Conservation (phyloP, 768 basidiomycete species). For the Rhodotorula kratochvilovae region DNA sequence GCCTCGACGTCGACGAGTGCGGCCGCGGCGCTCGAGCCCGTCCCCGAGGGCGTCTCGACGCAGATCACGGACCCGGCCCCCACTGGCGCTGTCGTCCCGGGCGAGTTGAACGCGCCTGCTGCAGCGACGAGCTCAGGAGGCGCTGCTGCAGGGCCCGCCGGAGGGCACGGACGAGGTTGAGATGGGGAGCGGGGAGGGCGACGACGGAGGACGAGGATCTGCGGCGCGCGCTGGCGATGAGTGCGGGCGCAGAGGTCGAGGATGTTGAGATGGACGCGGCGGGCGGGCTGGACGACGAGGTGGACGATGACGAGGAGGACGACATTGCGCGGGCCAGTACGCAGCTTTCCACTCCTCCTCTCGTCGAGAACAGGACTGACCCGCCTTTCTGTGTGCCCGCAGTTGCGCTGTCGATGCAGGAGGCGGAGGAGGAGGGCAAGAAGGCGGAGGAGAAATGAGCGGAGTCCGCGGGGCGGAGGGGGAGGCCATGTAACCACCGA, state of each 20-base stretch:
- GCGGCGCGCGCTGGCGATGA: conserved; percentile 67
- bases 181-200: conserved; percentile 29
- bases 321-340: conserved; percentile 87
- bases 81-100: conserved; percentile 37
- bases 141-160: conserved; percentile 41
- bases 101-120: conserved; percentile 36
- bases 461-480: no score
- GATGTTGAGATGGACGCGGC: conserved; percentile 55
- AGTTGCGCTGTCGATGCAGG: conserved; percentile 52
- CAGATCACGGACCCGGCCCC: conserved; percentile 38
- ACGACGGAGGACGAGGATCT: conserved; percentile 71
- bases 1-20: conserved; percentile 47
- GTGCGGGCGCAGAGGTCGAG: conserved; percentile 44
- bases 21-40: conserved; percentile 46
- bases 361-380: neutral
- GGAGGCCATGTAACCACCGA: neutral
- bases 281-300: conserved; percentile 1
- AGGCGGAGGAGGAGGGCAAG: conserved; percentile 54
- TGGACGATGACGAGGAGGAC: conserved; percentile 52
- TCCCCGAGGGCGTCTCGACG: conserved; percentile 44
- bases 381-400: neutral
- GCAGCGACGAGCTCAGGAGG: conserved; percentile 21
- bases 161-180: conserved; percentile 31
- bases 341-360: conserved; percentile 9
- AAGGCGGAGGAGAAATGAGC: conserved; percentile 7